phyloP scores from a whole-genome alignment of 495 filamentous ascomycete species.

The Hyaloscypha hepaticicola region DNA sequence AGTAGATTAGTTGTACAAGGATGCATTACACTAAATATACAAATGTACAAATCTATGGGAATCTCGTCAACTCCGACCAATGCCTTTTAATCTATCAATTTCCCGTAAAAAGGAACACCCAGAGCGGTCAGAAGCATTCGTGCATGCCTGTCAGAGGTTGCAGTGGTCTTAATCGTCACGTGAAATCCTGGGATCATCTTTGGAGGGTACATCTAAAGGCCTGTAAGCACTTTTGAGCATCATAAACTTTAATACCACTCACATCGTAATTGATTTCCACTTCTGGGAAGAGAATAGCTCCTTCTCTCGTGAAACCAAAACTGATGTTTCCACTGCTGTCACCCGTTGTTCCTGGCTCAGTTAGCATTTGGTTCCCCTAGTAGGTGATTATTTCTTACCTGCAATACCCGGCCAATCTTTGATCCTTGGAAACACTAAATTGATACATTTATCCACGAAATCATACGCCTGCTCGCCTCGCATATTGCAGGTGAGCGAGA shows the following conservation, averaged over 20 bases:
- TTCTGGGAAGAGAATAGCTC: conserved; percentile 83
- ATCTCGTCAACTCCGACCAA: background rate
- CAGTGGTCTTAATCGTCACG: conserved; percentile 82
- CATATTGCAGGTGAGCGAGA: conserved; percentile 68
- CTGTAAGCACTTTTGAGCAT: background rate
- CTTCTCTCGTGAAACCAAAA: conserved; percentile 71
- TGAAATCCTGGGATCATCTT: conserved; percentile 93
- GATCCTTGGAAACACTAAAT: conserved; percentile 87
- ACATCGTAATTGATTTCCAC: conserved; percentile 91
- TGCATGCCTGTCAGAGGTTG: conserved; percentile 88
- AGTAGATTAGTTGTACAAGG: background rate
- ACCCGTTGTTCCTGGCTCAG: conserved; percentile 51
- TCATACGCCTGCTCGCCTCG: conserved; percentile 79
- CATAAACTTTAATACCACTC: conserved; percentile 40
- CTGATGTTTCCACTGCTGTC: conserved; percentile 85
- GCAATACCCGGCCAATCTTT: conserved; percentile 89
- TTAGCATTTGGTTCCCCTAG: conserved; percentile 4
- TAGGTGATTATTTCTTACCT: conserved; percentile 47
- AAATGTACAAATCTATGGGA: conserved; percentile 13
- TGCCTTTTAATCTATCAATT: conserved; percentile 49
- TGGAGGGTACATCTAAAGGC: conserved; percentile 65
- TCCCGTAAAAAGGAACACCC: conserved; percentile 83
- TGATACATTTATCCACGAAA: conserved; percentile 80
- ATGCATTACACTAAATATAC: conserved; percentile 21
- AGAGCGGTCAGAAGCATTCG: conserved; percentile 76